Evolutionary conservation across 2,329 filamentous ascomycete genomes (phyloP).

Genomic region (Colletotrichum brevisporum): DNA sequence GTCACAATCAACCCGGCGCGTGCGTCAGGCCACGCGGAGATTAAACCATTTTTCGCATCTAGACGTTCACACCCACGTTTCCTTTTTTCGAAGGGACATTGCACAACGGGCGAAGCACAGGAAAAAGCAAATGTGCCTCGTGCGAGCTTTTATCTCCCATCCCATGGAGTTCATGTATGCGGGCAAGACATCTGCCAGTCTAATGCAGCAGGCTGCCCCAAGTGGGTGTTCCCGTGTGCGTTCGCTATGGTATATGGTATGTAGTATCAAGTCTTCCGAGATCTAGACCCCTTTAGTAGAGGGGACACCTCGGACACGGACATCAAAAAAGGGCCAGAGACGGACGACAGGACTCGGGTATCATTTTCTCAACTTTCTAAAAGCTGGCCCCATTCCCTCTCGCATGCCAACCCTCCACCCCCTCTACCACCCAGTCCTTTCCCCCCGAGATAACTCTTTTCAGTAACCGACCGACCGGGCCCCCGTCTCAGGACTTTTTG

Average conservation of each 20-base stretch:
- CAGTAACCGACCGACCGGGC: too few species aligned
- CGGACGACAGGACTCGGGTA: constrained; percentile 53
- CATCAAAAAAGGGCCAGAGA: neutral
- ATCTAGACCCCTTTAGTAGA: too few species aligned
- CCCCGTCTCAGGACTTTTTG: too few species aligned
- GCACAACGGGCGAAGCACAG: neutral
- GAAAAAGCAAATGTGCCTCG: neutral
- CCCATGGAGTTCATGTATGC: neutral
- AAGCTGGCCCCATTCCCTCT: constrained; percentile 41
- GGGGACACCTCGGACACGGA: too few species aligned
- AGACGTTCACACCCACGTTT: neutral
- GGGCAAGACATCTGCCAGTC: neutral
- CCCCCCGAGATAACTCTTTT: too few species aligned
- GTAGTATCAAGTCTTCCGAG: too few species aligned
- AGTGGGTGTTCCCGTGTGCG: too few species aligned
- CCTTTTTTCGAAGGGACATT: neutral
- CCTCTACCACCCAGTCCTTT: too few species aligned
- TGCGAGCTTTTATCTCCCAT: neutral
- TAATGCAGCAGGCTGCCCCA: neutral
- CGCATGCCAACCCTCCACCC: constrained; percentile 25
- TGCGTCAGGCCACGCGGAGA: too few species aligned
- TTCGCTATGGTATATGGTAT: too few species aligned
- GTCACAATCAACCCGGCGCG: neutral
- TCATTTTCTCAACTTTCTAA: constrained; percentile 52
- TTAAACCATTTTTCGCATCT: too few species aligned